Evolutionary conservation across 2,329 filamentous ascomycete species (phyloP), one percentile per base, ranked within the genome.

Genomic region (Nothopassalora personata): DNA sequence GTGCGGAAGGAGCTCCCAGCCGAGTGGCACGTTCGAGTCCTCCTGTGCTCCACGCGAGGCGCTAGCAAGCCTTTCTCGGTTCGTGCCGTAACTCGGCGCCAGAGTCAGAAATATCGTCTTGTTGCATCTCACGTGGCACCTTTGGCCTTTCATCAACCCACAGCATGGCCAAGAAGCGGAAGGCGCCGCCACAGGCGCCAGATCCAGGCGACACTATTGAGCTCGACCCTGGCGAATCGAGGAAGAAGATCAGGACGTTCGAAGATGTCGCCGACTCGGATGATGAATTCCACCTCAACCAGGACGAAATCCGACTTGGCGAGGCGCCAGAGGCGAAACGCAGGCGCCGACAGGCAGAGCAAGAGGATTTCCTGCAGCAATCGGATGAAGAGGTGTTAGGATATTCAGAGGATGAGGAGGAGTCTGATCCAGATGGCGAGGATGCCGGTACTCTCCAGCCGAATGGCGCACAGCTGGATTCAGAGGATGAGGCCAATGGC

Each of bases 181-280:
- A 64, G 28, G 61, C 61, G n/a, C 31, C 57, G 18, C 36, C 45
- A 8, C 50, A 53, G 19, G 54, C 59, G 23, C 50, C 59, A 33
- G 63, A 60, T 28, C 28, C 53, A 6, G 8, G 48, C 18, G 36
- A n/a, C 11, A 31, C 48, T 46, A 31, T 53, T n/a, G 61, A 64
- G 39, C 45, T 65, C 11, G 61, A 65, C 45, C 53, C 63, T 1
- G 36, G 63, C 15, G 61, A 66, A 5, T 68, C 86, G 36, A 84
- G 85, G 54, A 81, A 91, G 63, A 69, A 72, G 19, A 77, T 82
- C 57, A 75, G 71, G 58, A 86, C 84, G 2, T 93, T 83, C 74
- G 86, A 93, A 74, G 91, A 96, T 75, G 87, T 99, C 67, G 90
- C 92, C 65, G 88, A 97, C 73, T 95, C 91, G 1, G 91, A 96